Conservation (phyloP, 108 stramenopile species). For the Pseudonitzschia multiseries region DNA sequence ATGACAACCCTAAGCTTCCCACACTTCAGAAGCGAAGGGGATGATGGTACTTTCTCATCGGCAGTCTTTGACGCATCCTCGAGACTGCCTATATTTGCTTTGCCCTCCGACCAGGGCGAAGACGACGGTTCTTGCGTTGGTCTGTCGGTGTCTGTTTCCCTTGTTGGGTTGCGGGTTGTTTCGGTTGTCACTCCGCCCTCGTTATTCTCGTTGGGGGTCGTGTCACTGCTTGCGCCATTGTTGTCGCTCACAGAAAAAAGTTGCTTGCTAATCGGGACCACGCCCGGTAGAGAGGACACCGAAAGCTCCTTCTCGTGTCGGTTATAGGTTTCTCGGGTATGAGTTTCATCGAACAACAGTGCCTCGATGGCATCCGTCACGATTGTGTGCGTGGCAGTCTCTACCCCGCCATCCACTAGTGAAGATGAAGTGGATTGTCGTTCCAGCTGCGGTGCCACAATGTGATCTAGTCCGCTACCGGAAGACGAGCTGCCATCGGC, state of each 20-base stretch:
- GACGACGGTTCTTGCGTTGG: background rate
- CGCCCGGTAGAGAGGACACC: constrained; percentile 47
- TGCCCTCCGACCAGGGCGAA: background rate
- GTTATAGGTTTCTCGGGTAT: constrained; percentile 48
- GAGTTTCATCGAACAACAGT: constrained; percentile 46
- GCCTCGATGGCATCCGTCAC: constrained; percentile 59
- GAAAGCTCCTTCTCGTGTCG: constrained; percentile 49
- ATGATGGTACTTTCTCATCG: background rate
- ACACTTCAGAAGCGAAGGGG: background rate
- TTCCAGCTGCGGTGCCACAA: background rate
- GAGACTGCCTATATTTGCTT: background rate
- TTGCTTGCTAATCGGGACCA: constrained; percentile 57
- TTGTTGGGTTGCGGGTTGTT: background rate
- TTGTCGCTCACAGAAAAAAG: constrained; percentile 33
- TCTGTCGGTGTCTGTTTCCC: background rate
- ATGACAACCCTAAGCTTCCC: background rate
- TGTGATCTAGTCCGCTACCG: background rate
- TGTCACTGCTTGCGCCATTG: background rate
- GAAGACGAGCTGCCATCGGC: background rate
- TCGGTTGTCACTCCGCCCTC: background rate
- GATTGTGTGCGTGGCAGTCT: constrained; percentile 51
- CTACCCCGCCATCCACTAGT: constrained; percentile 45
- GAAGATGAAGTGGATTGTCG: constrained; percentile 24
- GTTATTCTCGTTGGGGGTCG: background rate
- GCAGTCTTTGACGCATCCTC: constrained; percentile 3